These are phyloP conservation scores for Botrytis paeoniae DNA, from an alignment of 2,329 filamentous ascomycete species.

Conservation along the genomic window DNA sequence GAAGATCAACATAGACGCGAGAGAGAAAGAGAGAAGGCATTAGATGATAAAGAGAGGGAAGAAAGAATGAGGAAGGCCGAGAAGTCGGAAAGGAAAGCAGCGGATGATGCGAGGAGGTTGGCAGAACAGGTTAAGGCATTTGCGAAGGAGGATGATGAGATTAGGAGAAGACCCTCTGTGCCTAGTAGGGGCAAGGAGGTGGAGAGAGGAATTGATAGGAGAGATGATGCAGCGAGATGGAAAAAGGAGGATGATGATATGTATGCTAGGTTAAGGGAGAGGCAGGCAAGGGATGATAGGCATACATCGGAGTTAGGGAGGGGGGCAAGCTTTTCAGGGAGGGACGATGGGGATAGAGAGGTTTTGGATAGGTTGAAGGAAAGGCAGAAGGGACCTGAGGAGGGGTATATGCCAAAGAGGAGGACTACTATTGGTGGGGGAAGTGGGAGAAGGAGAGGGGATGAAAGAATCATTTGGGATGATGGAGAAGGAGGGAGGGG, in stretches of 20 bases:
- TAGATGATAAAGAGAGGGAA: neutral
- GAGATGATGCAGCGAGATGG: neutral
- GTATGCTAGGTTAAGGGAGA: conserved; percentile 6
- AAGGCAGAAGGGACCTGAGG: conserved; percentile 20
- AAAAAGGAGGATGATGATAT: neutral
- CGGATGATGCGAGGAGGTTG: conserved; percentile 20
- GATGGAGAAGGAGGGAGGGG: conserved; percentile 12
- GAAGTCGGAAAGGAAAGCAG: conserved; percentile 18
- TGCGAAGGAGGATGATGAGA: conserved; percentile 34
- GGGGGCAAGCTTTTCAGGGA: neutral
- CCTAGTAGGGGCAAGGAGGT: conserved; percentile 23
- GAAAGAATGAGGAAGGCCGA: conserved; percentile 16
- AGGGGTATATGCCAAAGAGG: conserved; percentile 5
- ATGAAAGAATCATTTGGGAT: conserved; percentile 17
- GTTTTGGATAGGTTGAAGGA: conserved; percentile 24
- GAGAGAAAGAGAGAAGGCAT: conserved; percentile 4
- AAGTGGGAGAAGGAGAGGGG: neutral
- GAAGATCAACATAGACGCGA: neutral
- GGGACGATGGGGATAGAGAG: neutral
- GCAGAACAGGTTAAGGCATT: conserved; percentile 25
- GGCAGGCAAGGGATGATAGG: neutral
- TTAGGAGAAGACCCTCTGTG: conserved; percentile 32
- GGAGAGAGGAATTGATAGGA: conserved; percentile 18
- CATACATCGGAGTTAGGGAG: neutral
- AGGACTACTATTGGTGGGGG: conserved; percentile 1